Conservation (phyloP, 805 yeast genomes). For the Lachancea lanzarotensis region DNA sequence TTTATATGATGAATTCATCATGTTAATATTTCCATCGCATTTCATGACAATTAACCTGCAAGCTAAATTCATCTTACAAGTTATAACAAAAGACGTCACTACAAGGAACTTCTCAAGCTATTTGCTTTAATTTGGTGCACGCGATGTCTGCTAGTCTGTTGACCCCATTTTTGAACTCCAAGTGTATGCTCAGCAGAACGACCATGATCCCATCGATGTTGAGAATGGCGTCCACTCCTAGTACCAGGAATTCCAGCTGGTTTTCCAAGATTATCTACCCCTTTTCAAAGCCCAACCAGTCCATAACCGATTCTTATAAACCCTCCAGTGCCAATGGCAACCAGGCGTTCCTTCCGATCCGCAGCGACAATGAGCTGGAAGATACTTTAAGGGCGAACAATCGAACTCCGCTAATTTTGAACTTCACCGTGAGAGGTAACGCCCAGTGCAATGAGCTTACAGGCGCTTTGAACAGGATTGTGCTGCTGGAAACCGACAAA, state of each 20-base stretch:
- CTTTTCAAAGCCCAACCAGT: conserved; percentile 7
- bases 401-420: conserved; percentile 58
- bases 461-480: conserved; percentile 49
- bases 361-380: conserved; percentile 54
- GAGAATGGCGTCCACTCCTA: neutral
- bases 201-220: neutral
- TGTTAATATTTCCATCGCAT: too few relatives aligned
- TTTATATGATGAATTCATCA: too few relatives aligned
- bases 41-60: too few relatives aligned
- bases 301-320: conserved; percentile 9
- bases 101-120: too few relatives aligned
- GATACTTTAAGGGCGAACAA: conserved; percentile 40
- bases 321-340: conserved; percentile 10
- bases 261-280: conserved; percentile 12
- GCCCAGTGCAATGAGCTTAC: conserved; percentile 56
- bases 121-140: too few relatives aligned
- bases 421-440: conserved; percentile 67
- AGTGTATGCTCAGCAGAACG: neutral
- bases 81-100: too few relatives aligned
- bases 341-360: conserved; percentile 41
- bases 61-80: too few relatives aligned
- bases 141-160: neutral
- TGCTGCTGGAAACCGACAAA: conserved; percentile 43
- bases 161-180: neutral
- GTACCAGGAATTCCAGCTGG: conserved; percentile 9